phyloP scores from a whole-genome alignment of 768 basidiomycete species.

The Pulveroboletus sp. region DNA sequence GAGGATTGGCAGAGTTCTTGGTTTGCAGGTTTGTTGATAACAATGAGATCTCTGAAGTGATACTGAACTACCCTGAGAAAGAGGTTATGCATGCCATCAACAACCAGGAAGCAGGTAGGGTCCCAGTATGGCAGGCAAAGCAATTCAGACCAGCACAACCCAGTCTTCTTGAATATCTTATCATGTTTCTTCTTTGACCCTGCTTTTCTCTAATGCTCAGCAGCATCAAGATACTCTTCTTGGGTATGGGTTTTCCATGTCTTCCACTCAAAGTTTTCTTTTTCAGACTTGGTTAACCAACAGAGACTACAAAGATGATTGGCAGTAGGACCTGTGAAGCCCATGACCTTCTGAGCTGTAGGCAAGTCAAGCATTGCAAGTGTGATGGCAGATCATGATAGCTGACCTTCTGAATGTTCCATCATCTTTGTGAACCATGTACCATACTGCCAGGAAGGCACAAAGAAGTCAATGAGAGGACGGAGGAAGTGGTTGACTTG shows the following conservation, averaged over 20 bases:
- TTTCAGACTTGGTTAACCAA: slow-evolving; percentile 1
- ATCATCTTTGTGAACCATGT: slow-evolving; percentile 25
- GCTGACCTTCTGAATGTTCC: slow-evolving; percentile 19
- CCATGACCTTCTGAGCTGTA: background rate
- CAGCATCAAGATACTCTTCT: slow-evolving; percentile 15
- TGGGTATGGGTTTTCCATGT: slow-evolving; percentile 17
- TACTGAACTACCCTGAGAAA: slow-evolving; percentile 18
- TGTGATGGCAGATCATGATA: slow-evolving; percentile 25
- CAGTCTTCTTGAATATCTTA: slow-evolving; percentile 12
- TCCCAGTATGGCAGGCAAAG: slow-evolving; percentile 36
- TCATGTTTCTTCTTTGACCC: slow-evolving; percentile 11
- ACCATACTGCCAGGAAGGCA: slow-evolving; percentile 29
- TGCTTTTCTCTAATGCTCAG: slow-evolving; percentile 13
- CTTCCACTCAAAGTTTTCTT: slow-evolving; percentile 25
- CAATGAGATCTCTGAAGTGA: slow-evolving; percentile 10
- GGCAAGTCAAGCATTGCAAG: background rate
- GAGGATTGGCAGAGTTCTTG: background rate
- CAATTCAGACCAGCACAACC: slow-evolving; percentile 30
- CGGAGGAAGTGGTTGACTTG: slow-evolving; percentile 8
- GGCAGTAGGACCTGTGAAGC: too few species aligned
- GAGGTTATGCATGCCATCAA: slow-evolving; percentile 40
- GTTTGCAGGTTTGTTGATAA: slow-evolving; percentile 7
- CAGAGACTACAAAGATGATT: background rate
- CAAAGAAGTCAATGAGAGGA: slow-evolving; percentile 33
- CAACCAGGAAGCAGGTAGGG: slow-evolving; percentile 23